Base-by-base conservation (phyloP, 2,329 filamentous ascomycete genomes). In the Bipolaris victoriae region DNA sequence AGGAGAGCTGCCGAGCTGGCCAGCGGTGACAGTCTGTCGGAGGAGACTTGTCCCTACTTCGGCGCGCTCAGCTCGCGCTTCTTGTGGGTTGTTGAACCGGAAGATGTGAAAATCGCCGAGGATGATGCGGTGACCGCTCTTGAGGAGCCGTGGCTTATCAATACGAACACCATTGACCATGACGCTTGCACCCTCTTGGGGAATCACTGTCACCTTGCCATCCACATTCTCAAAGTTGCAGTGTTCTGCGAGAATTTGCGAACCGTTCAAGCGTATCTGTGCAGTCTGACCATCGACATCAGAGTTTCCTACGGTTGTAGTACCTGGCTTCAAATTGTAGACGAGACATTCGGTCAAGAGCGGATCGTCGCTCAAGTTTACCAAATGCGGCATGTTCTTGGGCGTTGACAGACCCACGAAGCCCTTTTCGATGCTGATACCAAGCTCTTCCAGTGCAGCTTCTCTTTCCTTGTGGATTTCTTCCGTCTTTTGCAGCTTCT, bases 41-140 rank as follows among this genome's bases (percentile, higher is more conserved):
- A 99, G 81, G 18, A 96, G 81, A 71, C 91, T 97, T 15, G 79
- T 78, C n/a, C 78, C 75, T 71, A 92, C 87, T 61, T 97, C 92
- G 11, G 92, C 93, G 52, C 95, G 83, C 78, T 99, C 95, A 3
- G 93, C 94, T 57, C 91, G 88, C 29, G 95, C 95, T 79, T 99
- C 95, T 82, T 97, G 90, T 0, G 95, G 95, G 73, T 99, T 93
- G 70, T 98, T 99, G 81, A 99, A 99, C 55, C 95, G 85, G 79
- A 99, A 98, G 60, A 99, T 99, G 76, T 99, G 95, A 68, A 99
- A 99, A 76, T 99, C 95, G 39, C 95, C 95, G 9, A 99, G 82
- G 61, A 99, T 99, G 52, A 99, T 90, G 60, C 95, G 90, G 74
- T 93, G 97, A 5, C 95, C 95, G 69, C 93, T 97, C 71, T 93